Evolutionary conservation across 148 eudicot species (phyloP).

Genomic region (Silene conica): DNA sequence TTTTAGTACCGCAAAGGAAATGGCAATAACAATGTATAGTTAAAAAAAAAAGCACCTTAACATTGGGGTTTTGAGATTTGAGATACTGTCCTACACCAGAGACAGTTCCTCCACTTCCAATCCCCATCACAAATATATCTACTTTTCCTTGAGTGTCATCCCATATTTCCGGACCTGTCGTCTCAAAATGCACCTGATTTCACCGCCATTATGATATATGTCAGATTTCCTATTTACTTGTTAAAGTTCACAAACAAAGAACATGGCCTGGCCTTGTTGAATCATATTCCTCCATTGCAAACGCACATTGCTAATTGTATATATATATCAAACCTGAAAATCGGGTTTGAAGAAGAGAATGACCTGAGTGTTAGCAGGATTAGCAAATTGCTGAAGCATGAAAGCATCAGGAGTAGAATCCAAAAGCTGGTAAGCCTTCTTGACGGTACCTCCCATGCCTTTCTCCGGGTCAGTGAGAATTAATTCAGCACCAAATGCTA

Average conservation of each 20-base stretch:
- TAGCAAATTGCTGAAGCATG: conserved; percentile 91
- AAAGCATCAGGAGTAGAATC: conserved; percentile 64
- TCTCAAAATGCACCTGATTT: conserved; percentile 81
- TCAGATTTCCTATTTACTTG: background rate
- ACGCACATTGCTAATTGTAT: no score
- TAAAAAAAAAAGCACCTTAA: conserved; percentile 45
- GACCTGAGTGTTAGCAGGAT: conserved; percentile 86
- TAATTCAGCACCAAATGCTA: conserved; percentile 86
- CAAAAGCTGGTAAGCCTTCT: conserved; percentile 74
- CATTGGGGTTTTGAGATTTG: conserved; percentile 85
- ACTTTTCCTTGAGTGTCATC: conserved; percentile 85
- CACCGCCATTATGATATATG: background rate
- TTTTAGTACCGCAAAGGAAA: background rate
- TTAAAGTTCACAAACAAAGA: background rate
- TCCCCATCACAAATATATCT: conserved; percentile 96
- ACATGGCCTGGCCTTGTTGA: background rate
- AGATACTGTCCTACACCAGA: conserved; percentile 91
- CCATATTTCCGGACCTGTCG: conserved; percentile 99
- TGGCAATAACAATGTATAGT: background rate
- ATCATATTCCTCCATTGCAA: background rate
- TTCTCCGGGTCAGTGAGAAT: conserved; percentile 85
- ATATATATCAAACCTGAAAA: background rate
- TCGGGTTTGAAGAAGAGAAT: background rate
- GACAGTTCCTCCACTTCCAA: conserved; percentile 96
- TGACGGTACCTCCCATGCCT: conserved; percentile 96